Conservation (phyloP, 352 stramenopile genomes). For the Pythium rhizo-oryzae region DNA sequence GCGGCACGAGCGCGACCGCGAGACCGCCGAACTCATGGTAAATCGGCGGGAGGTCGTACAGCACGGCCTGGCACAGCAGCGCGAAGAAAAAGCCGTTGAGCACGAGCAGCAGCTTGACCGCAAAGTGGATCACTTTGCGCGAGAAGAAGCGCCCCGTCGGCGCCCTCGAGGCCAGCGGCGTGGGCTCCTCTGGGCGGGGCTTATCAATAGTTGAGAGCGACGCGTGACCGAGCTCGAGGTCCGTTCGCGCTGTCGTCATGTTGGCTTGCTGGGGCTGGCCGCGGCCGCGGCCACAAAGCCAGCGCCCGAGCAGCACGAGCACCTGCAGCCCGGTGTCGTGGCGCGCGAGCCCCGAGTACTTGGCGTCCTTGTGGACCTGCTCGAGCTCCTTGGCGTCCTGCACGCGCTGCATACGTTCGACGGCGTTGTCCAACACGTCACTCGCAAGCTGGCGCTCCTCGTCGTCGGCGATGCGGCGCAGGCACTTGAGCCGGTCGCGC, state of each 20-base stretch:
- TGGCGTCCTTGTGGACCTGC: conserved; percentile 13
- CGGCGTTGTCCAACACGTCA: conserved; percentile 13
- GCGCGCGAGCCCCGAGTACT: conserved; percentile 15
- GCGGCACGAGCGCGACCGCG: not conserved
- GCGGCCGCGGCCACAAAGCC: not conserved
- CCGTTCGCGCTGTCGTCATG: too few species aligned
- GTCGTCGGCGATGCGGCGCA: conserved; percentile 15
- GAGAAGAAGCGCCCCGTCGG: conserved; percentile 15
- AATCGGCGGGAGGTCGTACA: conserved; percentile 24
- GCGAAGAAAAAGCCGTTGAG: conserved; percentile 30
- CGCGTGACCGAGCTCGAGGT: conserved; percentile 2
- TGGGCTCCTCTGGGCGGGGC: not conserved
- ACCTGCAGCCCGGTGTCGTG: conserved; percentile 18
- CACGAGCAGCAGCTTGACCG: conserved; percentile 25
- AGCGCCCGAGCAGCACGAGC: conserved; percentile 13
- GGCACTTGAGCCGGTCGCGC: conserved; percentile 13
- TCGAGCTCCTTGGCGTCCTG: conserved; percentile 26
- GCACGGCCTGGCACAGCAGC: conserved; percentile 24
- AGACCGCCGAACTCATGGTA: conserved; percentile 9
- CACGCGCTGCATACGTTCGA: conserved; percentile 25
- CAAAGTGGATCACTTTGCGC: conserved; percentile 20
- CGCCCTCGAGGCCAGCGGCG: too few species aligned
- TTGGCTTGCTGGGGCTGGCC: not conserved
- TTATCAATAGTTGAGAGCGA: not conserved
- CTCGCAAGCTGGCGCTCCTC: conserved; percentile 10